Percentiles rank a stretch among this genome's conserved stretches.
Evolutionary conservation across 179 eudicot genomes (phyloP).

Genomic region (Sideroxylon spinosum): DNA sequence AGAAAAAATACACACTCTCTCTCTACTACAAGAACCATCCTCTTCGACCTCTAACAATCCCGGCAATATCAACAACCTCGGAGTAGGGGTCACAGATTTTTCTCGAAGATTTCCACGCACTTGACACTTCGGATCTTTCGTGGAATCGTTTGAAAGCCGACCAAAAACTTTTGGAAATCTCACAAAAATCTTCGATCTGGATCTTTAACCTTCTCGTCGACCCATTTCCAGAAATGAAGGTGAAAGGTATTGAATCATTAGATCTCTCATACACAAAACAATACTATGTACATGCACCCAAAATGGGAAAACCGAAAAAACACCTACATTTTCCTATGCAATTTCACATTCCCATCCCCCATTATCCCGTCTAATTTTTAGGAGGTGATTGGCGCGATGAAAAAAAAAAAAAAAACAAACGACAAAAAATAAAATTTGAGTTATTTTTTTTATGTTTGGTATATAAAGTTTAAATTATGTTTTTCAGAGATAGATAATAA

Average conservation of each 20-base stretch:
- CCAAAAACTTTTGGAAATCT: conserved; percentile 46
- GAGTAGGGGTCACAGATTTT: too few species aligned
- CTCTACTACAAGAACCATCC: too few species aligned
- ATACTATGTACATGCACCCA: too few species aligned
- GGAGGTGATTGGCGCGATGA: too few species aligned
- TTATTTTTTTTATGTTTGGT: too few species aligned
- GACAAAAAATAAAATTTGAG: too few species aligned
- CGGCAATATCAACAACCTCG: too few species aligned
- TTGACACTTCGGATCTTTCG: conserved; percentile 47
- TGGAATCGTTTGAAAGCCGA: conserved; percentile 36
- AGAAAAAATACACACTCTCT: too few species aligned
- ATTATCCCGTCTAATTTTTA: conserved; percentile 73
- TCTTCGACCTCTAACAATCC: too few species aligned
- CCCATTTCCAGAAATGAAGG: conserved; percentile 47
- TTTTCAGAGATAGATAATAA: too few species aligned
- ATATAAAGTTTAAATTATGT: too few species aligned
- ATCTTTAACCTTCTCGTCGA: conserved; percentile 36
- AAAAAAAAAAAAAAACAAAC: too few species aligned
- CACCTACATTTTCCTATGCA: conserved; percentile 96
- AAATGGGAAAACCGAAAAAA: background rate
- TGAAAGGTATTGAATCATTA: conserved; percentile 44
- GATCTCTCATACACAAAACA: conserved; percentile 36
- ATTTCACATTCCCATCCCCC: conserved; percentile 78
- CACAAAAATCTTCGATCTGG: conserved; percentile 48
- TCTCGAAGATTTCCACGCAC: conserved; percentile 33